Percentiles rank a stretch among this genome's conserved stretches.
Evolutionary conservation across 495 filamentous ascomycete genomes (phyloP).

Genomic region (Trichoderma asperelloides): DNA sequence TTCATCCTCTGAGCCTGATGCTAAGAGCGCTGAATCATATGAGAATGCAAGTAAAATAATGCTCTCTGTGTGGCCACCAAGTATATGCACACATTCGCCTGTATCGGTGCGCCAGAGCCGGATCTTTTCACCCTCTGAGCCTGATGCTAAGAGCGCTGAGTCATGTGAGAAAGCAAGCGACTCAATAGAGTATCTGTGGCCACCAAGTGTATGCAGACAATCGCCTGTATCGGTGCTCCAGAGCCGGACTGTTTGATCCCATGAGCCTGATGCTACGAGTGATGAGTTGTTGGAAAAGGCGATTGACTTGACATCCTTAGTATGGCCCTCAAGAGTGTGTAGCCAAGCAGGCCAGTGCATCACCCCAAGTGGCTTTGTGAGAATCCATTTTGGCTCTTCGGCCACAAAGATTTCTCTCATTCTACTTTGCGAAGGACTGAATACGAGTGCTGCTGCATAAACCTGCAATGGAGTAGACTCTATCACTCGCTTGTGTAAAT

Average conservation of each 20-base stretch:
- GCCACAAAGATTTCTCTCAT: background rate
- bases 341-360: background rate
- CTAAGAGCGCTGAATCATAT: constrained; percentile 11
- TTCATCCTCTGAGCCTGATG: constrained; percentile 10
- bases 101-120: constrained; percentile 11
- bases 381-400: constrained; percentile 13
- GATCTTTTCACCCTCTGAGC: too few species aligned
- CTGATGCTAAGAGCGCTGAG: background rate
- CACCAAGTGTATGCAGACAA: too few species aligned
- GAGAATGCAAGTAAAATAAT: constrained; percentile 13
- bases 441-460: constrained; percentile 17
- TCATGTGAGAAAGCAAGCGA: constrained; percentile 1
- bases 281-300: background rate
- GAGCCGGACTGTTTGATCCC: background rate
- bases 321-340: background rate
- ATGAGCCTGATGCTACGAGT: background rate
- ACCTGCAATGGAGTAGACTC: constrained; percentile 15
- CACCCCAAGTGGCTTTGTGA: constrained; percentile 1
- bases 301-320: background rate
- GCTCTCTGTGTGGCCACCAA: constrained; percentile 9
- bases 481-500: constrained; percentile 12
- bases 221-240: constrained; percentile 10
- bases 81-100: constrained; percentile 10
- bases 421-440: constrained; percentile 12
- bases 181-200: too few species aligned